Percentiles rank a stretch among this genome's conserved stretches.
Conservation (phyloP, 192 early-diverging fungal species). For the Linnemannia hyalina region DNA sequence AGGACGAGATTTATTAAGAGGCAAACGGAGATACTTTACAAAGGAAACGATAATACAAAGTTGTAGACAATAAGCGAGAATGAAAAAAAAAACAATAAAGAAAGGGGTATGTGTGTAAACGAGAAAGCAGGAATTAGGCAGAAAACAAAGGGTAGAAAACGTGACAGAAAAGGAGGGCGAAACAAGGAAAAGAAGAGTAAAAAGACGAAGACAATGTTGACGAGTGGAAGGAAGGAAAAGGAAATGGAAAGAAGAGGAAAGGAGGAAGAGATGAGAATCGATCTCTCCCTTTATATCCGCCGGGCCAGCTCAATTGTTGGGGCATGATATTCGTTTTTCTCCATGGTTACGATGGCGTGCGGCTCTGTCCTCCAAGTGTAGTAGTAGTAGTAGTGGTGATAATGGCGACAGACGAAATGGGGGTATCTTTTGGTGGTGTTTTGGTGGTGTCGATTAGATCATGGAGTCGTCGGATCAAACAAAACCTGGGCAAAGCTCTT, state of each 20-base stretch:
- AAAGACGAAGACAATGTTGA: neutral
- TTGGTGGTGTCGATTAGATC: neutral
- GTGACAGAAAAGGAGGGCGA: neutral
- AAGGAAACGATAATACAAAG: constrained; percentile 11
- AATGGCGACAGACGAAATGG: neutral
- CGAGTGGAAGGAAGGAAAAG: neutral
- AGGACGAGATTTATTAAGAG: neutral
- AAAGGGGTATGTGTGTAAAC: no score
- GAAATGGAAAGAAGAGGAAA: neutral
- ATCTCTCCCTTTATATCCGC: neutral
- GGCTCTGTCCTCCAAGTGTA: neutral
- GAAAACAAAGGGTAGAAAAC: neutral
- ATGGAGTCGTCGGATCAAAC: neutral
- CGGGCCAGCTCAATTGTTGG: neutral
- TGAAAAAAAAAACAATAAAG: neutral
- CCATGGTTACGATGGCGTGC: constrained; percentile 1
- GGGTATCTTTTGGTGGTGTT: neutral
- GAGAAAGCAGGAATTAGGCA: neutral
- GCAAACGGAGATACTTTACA: neutral
- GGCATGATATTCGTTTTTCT: neutral
- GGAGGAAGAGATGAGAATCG: neutral
- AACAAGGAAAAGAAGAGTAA: neutral
- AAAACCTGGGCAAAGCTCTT: neutral
- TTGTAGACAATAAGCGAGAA: neutral
- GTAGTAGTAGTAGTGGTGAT: neutral